Conservation (phyloP, 768 basidiomycete genomes). For the Phylloporus rhodoxanthus region DNA sequence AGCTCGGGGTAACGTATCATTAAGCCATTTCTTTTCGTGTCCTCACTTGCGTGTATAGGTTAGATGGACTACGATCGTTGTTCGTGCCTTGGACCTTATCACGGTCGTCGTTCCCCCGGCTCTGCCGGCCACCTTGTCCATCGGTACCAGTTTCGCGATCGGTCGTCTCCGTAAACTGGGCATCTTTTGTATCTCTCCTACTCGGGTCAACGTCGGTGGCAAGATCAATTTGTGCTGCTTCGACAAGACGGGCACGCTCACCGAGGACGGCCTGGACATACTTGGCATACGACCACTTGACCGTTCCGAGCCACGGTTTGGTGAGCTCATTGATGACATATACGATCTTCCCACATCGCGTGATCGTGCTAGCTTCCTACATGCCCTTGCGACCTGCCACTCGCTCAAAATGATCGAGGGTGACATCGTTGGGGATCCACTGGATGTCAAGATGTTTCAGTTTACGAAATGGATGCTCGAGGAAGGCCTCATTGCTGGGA, state of each 20-base stretch:
- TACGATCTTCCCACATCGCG: slow-evolving; percentile 71
- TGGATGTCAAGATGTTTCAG: slow-evolving; percentile 97
- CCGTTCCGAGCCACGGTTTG: slow-evolving; percentile 69
- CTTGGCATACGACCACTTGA: slow-evolving; percentile 88
- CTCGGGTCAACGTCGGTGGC: slow-evolving; percentile 89
- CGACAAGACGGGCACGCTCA: slow-evolving; percentile 98
- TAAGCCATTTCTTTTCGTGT: background rate
- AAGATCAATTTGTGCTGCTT: slow-evolving; percentile 98
- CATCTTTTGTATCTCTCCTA: slow-evolving; percentile 96
- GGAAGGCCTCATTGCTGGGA: slow-evolving; percentile 74
- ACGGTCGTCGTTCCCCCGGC: slow-evolving; percentile 98
- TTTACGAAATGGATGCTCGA: slow-evolving; percentile 96
- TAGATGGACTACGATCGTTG: slow-evolving; percentile 81
- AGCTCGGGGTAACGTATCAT: slow-evolving; percentile 60
- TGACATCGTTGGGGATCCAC: slow-evolving; percentile 87
- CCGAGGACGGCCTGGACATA: slow-evolving; percentile 96
- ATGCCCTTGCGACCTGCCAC: slow-evolving; percentile 95
- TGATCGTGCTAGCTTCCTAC: slow-evolving; percentile 78
- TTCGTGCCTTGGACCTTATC: slow-evolving; percentile 91
- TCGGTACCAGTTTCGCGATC: slow-evolving; percentile 95
- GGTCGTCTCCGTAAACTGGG: slow-evolving; percentile 77
- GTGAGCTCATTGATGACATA: slow-evolving; percentile 83
- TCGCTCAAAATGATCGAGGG: slow-evolving; percentile 87
- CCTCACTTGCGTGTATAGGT: slow-evolving; percentile 51
- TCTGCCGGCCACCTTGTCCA: slow-evolving; percentile 92